phyloP scores from a whole-genome alignment of 2,329 filamentous ascomycete genomes.

The Teratosphaeria gauchensis region DNA sequence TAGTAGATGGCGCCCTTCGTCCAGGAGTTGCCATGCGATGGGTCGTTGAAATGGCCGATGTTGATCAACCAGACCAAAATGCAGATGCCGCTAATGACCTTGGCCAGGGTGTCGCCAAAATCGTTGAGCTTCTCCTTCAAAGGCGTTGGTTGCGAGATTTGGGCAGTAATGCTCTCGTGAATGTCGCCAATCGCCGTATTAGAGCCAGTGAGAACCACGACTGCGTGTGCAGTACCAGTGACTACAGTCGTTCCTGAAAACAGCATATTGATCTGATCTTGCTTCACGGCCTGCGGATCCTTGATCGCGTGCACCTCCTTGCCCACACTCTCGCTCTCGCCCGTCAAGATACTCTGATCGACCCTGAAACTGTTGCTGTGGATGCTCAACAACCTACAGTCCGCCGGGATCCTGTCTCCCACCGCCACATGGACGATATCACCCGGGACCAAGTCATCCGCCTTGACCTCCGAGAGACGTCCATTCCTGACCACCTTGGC shows the following conservation, averaged over 20 bases:
- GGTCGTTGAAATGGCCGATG: constrained; percentile 92
- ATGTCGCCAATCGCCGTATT: constrained; percentile 96
- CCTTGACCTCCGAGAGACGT: constrained; percentile 71
- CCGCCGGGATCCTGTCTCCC: constrained; percentile 86
- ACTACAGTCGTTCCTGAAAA: constrained; percentile 98
- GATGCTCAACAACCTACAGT: constrained; percentile 80
- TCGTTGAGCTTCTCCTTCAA: constrained; percentile 98
- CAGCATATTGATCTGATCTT: constrained; percentile 95
- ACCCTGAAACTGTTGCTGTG: constrained; percentile 96
- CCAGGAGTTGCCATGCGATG: constrained; percentile 76
- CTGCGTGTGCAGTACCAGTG: constrained; percentile 79
- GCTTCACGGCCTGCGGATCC: constrained; percentile 81
- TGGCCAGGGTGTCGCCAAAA: constrained; percentile 90
- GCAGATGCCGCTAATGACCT: constrained; percentile 97
- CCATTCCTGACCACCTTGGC: constrained; percentile 88
- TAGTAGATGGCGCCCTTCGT: constrained; percentile 98
- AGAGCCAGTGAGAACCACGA: constrained; percentile 82
- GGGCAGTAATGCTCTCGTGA: constrained; percentile 94
- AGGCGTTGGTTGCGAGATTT: constrained; percentile 95
- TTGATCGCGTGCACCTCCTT: constrained; percentile 64
- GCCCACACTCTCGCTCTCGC: constrained; percentile 92
- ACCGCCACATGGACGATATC: constrained; percentile 83
- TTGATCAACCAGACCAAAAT: constrained; percentile 97
- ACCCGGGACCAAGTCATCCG: constrained; percentile 93
- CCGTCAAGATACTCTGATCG: constrained; percentile 93